These are phyloP conservation scores for Wickerhamomyces sp. DNA, from an alignment of 1,139 yeast genomes.

Conservation along the genomic window DNA sequence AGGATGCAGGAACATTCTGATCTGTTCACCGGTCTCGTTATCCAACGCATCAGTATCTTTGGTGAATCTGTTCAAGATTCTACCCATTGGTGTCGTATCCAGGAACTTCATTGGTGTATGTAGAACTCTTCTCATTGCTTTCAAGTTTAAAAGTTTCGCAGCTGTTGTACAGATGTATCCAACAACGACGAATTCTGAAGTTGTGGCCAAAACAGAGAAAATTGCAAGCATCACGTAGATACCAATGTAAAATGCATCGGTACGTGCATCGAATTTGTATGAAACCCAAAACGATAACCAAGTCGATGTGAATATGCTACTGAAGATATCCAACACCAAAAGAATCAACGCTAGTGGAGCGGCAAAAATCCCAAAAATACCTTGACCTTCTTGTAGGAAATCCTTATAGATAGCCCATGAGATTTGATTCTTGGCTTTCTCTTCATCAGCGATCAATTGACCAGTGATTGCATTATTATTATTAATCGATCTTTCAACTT, in stretches of 20 bases:
- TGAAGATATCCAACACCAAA: slow-evolving; percentile 44
- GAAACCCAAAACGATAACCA: slow-evolving; percentile 86
- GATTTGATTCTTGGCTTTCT: slow-evolving; percentile 44
- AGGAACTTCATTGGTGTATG: slow-evolving; percentile 68
- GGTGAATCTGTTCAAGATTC: slow-evolving; percentile 68
- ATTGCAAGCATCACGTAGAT: slow-evolving; percentile 51
- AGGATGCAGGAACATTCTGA: slow-evolving; percentile 48
- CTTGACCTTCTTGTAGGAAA: slow-evolving; percentile 48
- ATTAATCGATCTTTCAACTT: slow-evolving; percentile 7
- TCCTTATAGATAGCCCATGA: slow-evolving; percentile 38
- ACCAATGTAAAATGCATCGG: slow-evolving; percentile 62
- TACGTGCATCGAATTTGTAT: slow-evolving; percentile 39
- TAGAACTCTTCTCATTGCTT: slow-evolving; percentile 54
- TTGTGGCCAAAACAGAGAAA: slow-evolving; percentile 41
- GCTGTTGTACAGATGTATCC: slow-evolving; percentile 48
- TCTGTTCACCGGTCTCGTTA: slow-evolving; percentile 61
- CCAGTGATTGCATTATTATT: slow-evolving; percentile 26
- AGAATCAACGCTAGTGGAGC: slow-evolving; percentile 37
- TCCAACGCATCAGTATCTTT: slow-evolving; percentile 84
- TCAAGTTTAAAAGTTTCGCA: slow-evolving; percentile 34
- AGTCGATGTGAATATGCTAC: slow-evolving; percentile 58
- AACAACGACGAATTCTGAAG: slow-evolving; percentile 46
- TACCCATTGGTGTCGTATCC: slow-evolving; percentile 65
- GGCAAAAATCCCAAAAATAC: slow-evolving; percentile 34
- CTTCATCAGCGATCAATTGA: slow-evolving; percentile 41